phyloP scores from a whole-genome alignment of 2,329 filamentous ascomycete species.

The Capronia coronata region DNA sequence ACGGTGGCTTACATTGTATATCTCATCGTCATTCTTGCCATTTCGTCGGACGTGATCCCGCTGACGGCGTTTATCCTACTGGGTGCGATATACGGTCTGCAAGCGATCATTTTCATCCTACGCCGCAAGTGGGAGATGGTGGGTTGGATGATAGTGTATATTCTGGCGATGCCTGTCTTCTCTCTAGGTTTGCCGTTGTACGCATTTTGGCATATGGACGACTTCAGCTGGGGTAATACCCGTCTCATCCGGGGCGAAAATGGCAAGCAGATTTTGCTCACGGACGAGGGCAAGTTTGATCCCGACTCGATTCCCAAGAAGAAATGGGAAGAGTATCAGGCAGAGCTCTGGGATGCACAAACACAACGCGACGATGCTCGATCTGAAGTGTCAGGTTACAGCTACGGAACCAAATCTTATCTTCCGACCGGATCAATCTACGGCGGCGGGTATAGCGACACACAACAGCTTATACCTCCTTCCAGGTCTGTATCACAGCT shows the following conservation, averaged over 20 bases:
- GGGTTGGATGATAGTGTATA: constrained; percentile 97
- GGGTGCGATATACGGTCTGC: constrained; percentile 92
- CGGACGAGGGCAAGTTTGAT: constrained; percentile 97
- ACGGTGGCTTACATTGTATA: constrained; percentile 86
- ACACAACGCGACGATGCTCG: constrained; percentile 71
- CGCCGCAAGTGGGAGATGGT: constrained; percentile 99
- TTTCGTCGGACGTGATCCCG: constrained; percentile 61
- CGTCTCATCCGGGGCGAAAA: constrained; percentile 92
- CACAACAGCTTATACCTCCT: constrained; percentile 40
- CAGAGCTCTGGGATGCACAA: constrained; percentile 93
- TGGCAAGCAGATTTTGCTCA: constrained; percentile 85
- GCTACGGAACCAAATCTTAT: constrained; percentile 80
- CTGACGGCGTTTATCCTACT: constrained; percentile 84
- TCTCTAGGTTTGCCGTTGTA: constrained; percentile 85
- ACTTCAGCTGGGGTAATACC: constrained; percentile 99
- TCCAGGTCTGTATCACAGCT: constrained; percentile 57
- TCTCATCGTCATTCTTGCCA: constrained; percentile 67
- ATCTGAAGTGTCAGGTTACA: constrained; percentile 87
- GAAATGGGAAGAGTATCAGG: constrained; percentile 99
- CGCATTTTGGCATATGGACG: constrained; percentile 99
- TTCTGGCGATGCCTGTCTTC: constrained; percentile 86
- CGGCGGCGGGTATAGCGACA: constrained; percentile 39
- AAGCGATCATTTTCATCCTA: constrained; percentile 93
- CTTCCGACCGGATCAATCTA: constrained; percentile 63
- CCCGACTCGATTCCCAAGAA: constrained; percentile 87